Percentiles rank a stretch among this genome's conserved stretches.
Evolutionary conservation across 179 eudicot species (phyloP).

Genomic region (Pouteria campechiana): DNA sequence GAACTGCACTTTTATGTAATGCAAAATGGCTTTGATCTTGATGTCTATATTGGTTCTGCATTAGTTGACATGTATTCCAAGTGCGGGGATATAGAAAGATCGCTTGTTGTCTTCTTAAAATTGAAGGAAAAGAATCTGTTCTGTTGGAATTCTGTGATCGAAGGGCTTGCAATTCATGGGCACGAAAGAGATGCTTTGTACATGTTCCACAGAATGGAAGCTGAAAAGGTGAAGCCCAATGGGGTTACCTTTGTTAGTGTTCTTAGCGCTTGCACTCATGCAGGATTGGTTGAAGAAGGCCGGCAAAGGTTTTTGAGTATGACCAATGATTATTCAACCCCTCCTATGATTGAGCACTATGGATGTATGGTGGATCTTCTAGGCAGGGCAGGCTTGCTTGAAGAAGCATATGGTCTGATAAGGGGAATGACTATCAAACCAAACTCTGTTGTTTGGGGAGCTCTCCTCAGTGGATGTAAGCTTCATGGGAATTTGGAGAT

Average conservation of each 20-base stretch:
- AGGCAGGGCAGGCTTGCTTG: conserved; percentile 51
- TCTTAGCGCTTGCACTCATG: conserved; percentile 65
- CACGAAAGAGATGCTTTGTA: conserved; percentile 38
- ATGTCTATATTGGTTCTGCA: conserved; percentile 59
- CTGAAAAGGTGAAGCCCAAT: conserved; percentile 41
- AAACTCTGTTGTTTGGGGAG: conserved; percentile 72
- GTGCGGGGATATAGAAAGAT: conserved; percentile 52
- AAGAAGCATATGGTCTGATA: conserved; percentile 45
- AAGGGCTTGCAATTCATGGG: conserved; percentile 68
- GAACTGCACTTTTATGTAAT: conserved; percentile 29
- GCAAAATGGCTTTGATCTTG: conserved; percentile 23
- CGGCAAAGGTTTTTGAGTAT: conserved; percentile 33
- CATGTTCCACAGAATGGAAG: conserved; percentile 45
- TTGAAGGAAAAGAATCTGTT: conserved; percentile 47
- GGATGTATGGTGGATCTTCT: conserved; percentile 78
- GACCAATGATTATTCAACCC: conserved; percentile 30
- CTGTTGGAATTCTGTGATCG: conserved; percentile 68
- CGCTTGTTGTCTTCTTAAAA: conserved; percentile 51
- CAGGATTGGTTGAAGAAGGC: conserved; percentile 57
- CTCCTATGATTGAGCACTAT: conserved; percentile 56
- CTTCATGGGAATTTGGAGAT: conserved; percentile 44
- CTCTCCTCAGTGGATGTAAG: conserved; percentile 57
- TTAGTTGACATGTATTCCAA: conserved; percentile 81
- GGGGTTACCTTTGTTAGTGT: conserved; percentile 53
- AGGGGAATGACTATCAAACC: conserved; percentile 43